Conservation (phyloP, 1,139 yeast species). For the Hansenula lynferdii region DNA sequence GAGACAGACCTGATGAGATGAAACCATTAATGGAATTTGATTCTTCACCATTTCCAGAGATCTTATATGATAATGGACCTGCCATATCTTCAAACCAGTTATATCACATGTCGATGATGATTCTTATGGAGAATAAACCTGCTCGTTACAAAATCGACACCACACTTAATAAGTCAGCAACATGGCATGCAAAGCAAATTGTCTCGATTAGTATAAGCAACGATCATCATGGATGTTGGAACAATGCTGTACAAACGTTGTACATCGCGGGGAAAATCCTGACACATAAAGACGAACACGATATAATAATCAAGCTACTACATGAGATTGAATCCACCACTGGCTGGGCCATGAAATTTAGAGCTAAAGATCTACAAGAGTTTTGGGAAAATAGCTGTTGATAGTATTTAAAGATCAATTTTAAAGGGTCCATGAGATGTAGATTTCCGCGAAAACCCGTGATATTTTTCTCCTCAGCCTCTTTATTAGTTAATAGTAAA, state of each 20-base stretch:
- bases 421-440: too few relatives aligned
- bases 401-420: background rate
- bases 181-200: slow-evolving; percentile 40
- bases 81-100: slow-evolving; percentile 36
- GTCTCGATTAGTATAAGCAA: slow-evolving; percentile 35
- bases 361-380: slow-evolving; percentile 30
- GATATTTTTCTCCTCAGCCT: background rate
- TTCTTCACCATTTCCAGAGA: slow-evolving; percentile 30
- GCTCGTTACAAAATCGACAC: slow-evolving; percentile 22
- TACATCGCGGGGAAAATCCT: slow-evolving; percentile 37
- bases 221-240: slow-evolving; percentile 35
- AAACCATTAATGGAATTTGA: slow-evolving; percentile 28
- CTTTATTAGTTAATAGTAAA: too few relatives aligned
- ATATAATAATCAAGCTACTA: slow-evolving; percentile 28
- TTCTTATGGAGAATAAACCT: slow-evolving; percentile 37
- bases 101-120: slow-evolving; percentile 35
- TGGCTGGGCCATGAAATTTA: slow-evolving; percentile 37
- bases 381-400: slow-evolving; percentile 26
- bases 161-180: slow-evolving; percentile 23
- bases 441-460: too few relatives aligned
- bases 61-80: slow-evolving; percentile 34
- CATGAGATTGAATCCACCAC: slow-evolving; percentile 31
- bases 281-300: slow-evolving; percentile 35
- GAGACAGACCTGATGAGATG: slow-evolving; percentile 29
- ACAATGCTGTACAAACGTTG: slow-evolving; percentile 35